Conservation (phyloP, 1,139 yeast species). For the Zygoascus meyerae region DNA sequence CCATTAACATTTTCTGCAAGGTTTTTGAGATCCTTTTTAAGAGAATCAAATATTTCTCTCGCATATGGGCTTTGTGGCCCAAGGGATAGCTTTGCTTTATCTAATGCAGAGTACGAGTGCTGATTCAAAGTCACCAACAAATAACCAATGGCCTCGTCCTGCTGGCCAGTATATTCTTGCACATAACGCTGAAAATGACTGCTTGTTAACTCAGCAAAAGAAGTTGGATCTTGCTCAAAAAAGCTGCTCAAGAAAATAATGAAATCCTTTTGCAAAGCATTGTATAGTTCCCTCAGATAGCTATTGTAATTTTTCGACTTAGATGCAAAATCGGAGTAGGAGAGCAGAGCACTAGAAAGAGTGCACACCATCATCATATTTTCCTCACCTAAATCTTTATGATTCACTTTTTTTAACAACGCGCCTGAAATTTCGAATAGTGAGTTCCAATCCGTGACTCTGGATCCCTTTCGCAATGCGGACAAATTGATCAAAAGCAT, state of each 20-base stretch:
- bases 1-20: neutral
- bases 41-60: neutral
- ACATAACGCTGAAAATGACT: neutral
- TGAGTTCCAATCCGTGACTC: conserved; percentile 34
- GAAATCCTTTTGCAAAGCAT: conserved; percentile 15
- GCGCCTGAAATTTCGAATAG: conserved; percentile 9
- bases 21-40: neutral
- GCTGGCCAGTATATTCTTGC: neutral
- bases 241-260: conserved; percentile 38
- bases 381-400: neutral
- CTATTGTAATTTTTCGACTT: conserved; percentile 20
- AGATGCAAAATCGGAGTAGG: conserved; percentile 23
- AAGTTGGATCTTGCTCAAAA: conserved; percentile 17
- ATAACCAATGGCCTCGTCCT: neutral
- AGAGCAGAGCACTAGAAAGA: conserved; percentile 15
- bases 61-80: neutral
- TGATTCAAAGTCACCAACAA: neutral
- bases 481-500: conserved; percentile 28
- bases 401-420: neutral
- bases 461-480: conserved; percentile 37
- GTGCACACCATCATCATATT: neutral
- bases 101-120: neutral
- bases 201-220: neutral
- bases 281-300: conserved; percentile 13
- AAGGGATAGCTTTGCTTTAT: neutral